Evolutionary conservation across 257 asterid species (phyloP).

Genomic region (Anisodus acutangulus): DNA sequence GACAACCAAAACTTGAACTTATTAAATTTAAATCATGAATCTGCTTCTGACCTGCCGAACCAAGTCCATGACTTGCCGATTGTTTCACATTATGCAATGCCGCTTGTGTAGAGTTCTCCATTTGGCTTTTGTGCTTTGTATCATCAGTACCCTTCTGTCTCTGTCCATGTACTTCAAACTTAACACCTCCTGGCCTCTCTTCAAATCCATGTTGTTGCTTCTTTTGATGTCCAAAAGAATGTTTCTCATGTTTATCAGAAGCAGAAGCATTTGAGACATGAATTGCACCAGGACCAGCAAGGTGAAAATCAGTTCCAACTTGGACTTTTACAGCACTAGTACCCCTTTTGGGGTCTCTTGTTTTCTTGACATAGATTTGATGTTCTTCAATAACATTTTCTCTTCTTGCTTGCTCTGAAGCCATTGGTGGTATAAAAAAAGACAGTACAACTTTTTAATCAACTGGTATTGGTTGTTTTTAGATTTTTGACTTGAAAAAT

Average conservation of each 20-base stretch:
- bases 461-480: not conserved
- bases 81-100: constrained; percentile 31
- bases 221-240: not conserved
- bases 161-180: constrained; percentile 30
- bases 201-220: not conserved
- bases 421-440: constrained; percentile 34
- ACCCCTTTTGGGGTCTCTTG: constrained; percentile 56
- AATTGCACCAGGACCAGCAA: not conserved
- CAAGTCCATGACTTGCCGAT: constrained; percentile 32
- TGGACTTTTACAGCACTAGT: constrained; percentile 43
- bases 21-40: not conserved
- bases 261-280: not conserved
- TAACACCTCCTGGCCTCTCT: constrained; percentile 35
- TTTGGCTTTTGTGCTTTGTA: not conserved
- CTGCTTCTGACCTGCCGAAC: constrained; percentile 1
- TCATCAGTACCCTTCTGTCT: not conserved
- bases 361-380: constrained; percentile 47
- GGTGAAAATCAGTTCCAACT: constrained; percentile 25
- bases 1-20: no score
- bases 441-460: not conserved
- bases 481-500: not conserved
- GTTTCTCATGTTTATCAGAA: not conserved
- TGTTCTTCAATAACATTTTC: constrained; percentile 45
- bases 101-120: not conserved
- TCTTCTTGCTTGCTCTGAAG: constrained; percentile 55